A percentile compares a stretch with the other conserved stretches of the same genome.
These are phyloP conservation scores for Paramecium tetraurelia DNA, from an alignment of 73 alveolate genomes.

Conservation along the genomic window DNA sequence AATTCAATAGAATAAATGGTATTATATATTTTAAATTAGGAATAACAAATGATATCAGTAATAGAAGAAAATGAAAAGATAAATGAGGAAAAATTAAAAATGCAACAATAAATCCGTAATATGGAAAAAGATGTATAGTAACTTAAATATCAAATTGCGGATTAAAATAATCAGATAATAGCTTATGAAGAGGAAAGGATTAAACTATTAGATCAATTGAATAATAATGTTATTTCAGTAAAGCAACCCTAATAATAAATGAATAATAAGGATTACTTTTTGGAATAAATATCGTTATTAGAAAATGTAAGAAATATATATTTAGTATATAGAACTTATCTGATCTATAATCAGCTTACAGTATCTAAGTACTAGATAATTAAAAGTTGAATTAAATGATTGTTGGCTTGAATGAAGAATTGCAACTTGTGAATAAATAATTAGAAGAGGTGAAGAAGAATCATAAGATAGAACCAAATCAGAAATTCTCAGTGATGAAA, in stretches of 20 bases:
- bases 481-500: not conserved
- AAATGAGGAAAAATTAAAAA: not conserved
- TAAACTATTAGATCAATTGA: not conserved
- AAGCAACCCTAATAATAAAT: not conserved
- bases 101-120: not conserved
- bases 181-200: constrained; percentile 10
- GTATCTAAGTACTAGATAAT: not conserved
- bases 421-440: not conserved
- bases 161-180: not conserved
- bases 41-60: not conserved
- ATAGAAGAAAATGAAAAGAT: constrained; percentile 15
- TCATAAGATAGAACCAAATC: not conserved
- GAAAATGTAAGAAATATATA: not conserved
- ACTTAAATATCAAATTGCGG: not conserved
- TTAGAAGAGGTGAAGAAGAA: not conserved
- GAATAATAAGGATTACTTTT: not conserved
- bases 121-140: not conserved
- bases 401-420: not conserved
- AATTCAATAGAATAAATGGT: constrained; percentile 10
- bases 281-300: not conserved
- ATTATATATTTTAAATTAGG: not conserved
- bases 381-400: not conserved
- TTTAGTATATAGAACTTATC: not conserved
- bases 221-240: not conserved
- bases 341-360: not conserved